Evolutionary conservation across 129 eudicot genomes (phyloP), one percentile per base, ranked within the genome.

Genomic region (Lactuca saligna): DNA sequence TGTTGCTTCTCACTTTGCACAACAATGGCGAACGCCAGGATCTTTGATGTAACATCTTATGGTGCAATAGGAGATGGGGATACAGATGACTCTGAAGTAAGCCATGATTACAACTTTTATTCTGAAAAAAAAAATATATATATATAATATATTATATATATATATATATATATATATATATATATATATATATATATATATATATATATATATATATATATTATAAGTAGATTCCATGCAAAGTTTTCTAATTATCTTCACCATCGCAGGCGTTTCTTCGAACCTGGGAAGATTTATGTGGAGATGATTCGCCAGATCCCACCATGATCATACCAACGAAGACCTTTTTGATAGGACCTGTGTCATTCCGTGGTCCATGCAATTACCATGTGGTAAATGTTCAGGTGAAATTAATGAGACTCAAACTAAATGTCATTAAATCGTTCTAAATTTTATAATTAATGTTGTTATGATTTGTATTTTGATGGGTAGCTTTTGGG

Each of bases 31-130:
- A 44, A 51, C 11, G 86, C 80, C 0, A 5, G 37, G 25, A 69
- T 12, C 13, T 77, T 48, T 8, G 51, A 79, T 57, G 82, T 83
- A 34, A 71, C 56, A 6, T 9, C 76, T 14, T 83, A 53, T 57
- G 87, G 82, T 32, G 87, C 84, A 13, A 57, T 3, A 61, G 87
- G 87, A 51, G 79, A 83, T 63, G 82, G 79, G 37, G n/a, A 16
- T 6, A 73, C 55, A 15, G 87, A 83, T 67, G 84, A 83, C 66
- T 29, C 87, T 4, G 3, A 67, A 13, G 87, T 82, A 66, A 60
- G 7, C 59, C 57, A 33, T 16, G 25, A 39, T 53, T 51, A 34
- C 34, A 72, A 35, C 39, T 48, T 35, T 72, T 5, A 14, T 0
- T 37, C 15, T 25, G 29, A 25, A 17, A 56, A 20, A 9, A 74